phyloP scores from a whole-genome alignment of 2,329 filamentous ascomycete genomes.

The Diaporthe australafricana region DNA sequence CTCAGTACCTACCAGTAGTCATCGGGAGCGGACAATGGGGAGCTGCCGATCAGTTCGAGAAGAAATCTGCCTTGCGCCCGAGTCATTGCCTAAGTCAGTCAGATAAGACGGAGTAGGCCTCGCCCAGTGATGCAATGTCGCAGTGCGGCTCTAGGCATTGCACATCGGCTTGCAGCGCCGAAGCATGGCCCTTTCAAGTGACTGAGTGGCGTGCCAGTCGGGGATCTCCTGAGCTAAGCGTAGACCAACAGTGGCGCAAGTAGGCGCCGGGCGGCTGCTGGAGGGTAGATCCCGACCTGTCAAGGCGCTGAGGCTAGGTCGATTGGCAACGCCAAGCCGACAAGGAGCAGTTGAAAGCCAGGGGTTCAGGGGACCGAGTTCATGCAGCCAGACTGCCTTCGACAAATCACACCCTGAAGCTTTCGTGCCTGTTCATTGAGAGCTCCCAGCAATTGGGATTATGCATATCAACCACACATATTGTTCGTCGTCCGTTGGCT shows the following conservation, averaged over 20 bases:
- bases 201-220: not conserved
- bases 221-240: not conserved
- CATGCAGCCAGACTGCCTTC: not conserved
- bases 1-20: no score
- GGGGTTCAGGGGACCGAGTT: conserved; percentile 17
- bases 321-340: conserved; percentile 18
- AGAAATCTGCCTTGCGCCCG: not conserved
- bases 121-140: not conserved
- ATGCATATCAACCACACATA: not conserved
- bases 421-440: no score
- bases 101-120: not conserved
- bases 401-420: conserved; percentile 9
- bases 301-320: not conserved
- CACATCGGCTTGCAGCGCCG: no score
- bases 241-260: not conserved
- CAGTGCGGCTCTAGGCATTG: not conserved
- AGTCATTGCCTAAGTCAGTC: not conserved
- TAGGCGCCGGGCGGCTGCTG: conserved; percentile 1
- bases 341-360: not conserved
- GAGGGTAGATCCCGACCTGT: conserved; percentile 8
- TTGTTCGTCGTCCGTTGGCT: not conserved
- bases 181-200: not conserved
- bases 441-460: not conserved
- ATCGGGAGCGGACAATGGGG: not conserved
- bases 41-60: not conserved